Evolutionary conservation across 805 yeast species (phyloP).

Genomic region (Allodekkera sacchari): DNA sequence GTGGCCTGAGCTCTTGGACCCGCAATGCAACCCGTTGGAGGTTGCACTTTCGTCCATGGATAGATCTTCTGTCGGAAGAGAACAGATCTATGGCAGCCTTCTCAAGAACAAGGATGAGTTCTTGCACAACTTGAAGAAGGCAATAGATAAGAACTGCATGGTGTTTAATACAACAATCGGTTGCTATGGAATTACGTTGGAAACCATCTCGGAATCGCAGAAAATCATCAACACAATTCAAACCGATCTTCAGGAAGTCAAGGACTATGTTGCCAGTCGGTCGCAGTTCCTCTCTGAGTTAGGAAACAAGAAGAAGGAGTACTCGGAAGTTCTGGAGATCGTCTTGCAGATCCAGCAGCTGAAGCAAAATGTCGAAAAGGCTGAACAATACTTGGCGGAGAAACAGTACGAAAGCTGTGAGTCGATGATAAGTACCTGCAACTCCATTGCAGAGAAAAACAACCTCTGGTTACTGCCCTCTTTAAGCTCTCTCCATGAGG

Average conservation of each 20-base stretch:
- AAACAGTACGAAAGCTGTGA: slow-evolving; percentile 52
- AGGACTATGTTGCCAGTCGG: slow-evolving; percentile 29
- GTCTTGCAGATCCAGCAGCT: slow-evolving; percentile 60
- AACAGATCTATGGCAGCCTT: slow-evolving; percentile 64
- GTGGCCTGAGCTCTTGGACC: slow-evolving; percentile 34
- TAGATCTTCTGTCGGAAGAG: slow-evolving; percentile 85
- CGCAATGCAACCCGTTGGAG: slow-evolving; percentile 73
- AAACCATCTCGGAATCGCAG: slow-evolving; percentile 59
- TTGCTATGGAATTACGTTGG: slow-evolving; percentile 65
- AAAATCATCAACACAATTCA: slow-evolving; percentile 15
- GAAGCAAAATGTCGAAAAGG: slow-evolving; percentile 46
- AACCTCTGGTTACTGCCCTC: slow-evolving; percentile 53
- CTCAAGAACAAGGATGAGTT: slow-evolving; percentile 49
- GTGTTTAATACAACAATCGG: slow-evolving; percentile 82
- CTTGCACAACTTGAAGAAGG: slow-evolving; percentile 47
- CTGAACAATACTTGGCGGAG: slow-evolving; percentile 62
- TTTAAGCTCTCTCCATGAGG: slow-evolving; percentile 39
- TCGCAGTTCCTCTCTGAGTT: slow-evolving; percentile 55
- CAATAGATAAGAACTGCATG: slow-evolving; percentile 77
- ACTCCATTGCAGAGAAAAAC: slow-evolving; percentile 38
- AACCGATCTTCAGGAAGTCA: slow-evolving; percentile 13
- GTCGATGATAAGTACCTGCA: slow-evolving; percentile 28
- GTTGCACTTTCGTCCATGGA: slow-evolving; percentile 77
- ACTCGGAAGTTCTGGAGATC: slow-evolving; percentile 62
- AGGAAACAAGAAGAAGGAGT: slow-evolving; percentile 51